Base-by-base conservation (phyloP, 2,329 filamentous ascomycete species). In the Dothistroma septosporum region DNA sequence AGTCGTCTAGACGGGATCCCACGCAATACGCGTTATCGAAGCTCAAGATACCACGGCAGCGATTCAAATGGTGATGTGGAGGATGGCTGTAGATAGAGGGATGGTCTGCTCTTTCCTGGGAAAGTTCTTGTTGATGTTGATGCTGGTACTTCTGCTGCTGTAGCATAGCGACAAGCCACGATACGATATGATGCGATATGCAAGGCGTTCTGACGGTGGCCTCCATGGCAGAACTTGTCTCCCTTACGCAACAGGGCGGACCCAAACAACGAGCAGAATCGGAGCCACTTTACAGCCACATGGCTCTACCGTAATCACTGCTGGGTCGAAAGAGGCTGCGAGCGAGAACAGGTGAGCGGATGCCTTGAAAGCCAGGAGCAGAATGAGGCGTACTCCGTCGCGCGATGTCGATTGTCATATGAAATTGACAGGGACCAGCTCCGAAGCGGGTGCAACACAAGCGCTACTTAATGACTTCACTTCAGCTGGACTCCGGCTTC, bases 1-100 rank as follows among this genome's bases (percentile, higher is more conserved):
- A 60, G 58, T 71, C 16, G 61, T 63, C 2, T 62, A 49, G 31
- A 31, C 14, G 16, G 24, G 41, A 44, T 44, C 14, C 9, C 41
- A 44, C 14, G n/a, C 41, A 44, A 3, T 44, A n/a, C n/a, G 41
- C 41, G 14, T n/a, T 44, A n/a, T 16, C 41, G 41, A 44, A 44
- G n/a, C 41, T 44, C n/a, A 19, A 44, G 41, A 44, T 44, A 44
- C 41, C 14, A 44, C 41, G 41, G 41, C 41, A 44, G 41, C 41
- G 41, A 44, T 44, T 14, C 8, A 44, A 8, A 44, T 44, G 9
- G 19, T 19, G 41, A 19, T 19, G 41, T n/a, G 41, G n/a, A 44
- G n/a, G 41, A 44, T 44, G 41, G 41, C 14, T 44, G 1, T 44
- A 44, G 41, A 44, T 44, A 44, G 16, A 44, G 41, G 41, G 12